These are phyloP conservation scores for Westerdykella aurantiaca DNA, from an alignment of 2,329 filamentous ascomycete species.

Conservation along the genomic window DNA sequence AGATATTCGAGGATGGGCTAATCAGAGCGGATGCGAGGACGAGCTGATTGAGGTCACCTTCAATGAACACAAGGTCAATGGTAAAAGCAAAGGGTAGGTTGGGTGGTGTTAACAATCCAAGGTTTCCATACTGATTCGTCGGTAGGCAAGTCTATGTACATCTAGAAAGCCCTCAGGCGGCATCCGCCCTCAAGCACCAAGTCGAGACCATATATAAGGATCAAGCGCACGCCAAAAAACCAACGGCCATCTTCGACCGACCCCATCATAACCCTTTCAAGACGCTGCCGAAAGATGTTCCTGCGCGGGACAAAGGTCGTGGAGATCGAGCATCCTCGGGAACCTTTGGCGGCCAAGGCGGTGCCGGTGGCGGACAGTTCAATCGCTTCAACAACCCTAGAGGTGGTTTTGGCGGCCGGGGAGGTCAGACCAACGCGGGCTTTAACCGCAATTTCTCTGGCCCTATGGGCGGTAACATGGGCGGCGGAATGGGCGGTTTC, in stretches of 20 bases:
- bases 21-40: slow-evolving; percentile 71
- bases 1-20: slow-evolving; percentile 81
- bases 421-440: slow-evolving; percentile 18
- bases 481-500: slow-evolving; percentile 42
- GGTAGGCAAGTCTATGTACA: slow-evolving; percentile 72
- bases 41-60: slow-evolving; percentile 92
- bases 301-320: slow-evolving; percentile 61
- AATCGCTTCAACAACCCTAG: slow-evolving; percentile 27
- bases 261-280: slow-evolving; percentile 81
- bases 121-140: background rate
- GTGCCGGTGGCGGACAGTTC: slow-evolving; percentile 41
- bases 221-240: slow-evolving; percentile 57
- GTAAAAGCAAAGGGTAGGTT: slow-evolving; percentile 91
- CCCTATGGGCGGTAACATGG: slow-evolving; percentile 42
- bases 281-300: slow-evolving; percentile 83
- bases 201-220: slow-evolving; percentile 62
- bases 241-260: slow-evolving; percentile 67
- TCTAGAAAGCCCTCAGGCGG: slow-evolving; percentile 74
- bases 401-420: slow-evolving; percentile 31
- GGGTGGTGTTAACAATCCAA: background rate
- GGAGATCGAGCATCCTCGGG: slow-evolving; percentile 50
- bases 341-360: slow-evolving; percentile 46
- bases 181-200: slow-evolving; percentile 75
- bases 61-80: slow-evolving; percentile 97
- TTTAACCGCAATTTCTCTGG: slow-evolving; percentile 36